phyloP scores from a whole-genome alignment of 2,329 filamentous ascomycete species.

The Ascochyta lentis region DNA sequence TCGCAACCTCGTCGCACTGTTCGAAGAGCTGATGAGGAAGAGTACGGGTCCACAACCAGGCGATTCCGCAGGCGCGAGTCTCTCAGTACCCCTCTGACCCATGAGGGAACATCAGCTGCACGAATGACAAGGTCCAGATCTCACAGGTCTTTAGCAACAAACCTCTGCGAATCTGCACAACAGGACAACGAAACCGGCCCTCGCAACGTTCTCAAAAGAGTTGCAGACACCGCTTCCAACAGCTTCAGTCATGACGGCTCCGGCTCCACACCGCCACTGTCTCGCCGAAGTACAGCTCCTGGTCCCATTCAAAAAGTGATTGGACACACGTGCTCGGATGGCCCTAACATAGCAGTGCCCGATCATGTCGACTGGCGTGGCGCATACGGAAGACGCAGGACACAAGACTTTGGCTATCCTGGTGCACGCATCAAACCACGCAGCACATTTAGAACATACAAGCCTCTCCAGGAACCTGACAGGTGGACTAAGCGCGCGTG shows the following conservation, averaged over 20 bases:
- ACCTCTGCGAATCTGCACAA: neutral
- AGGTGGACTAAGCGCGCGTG: slow-evolving; percentile 39
- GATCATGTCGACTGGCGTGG: slow-evolving; percentile 37
- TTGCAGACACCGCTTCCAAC: slow-evolving; percentile 20
- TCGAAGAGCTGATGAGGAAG: slow-evolving; percentile 27
- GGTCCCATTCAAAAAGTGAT: neutral
- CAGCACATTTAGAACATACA: slow-evolving; percentile 16
- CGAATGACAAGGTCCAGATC: neutral
- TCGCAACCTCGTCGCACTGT: slow-evolving; percentile 27
- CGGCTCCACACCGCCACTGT: slow-evolving; percentile 22
- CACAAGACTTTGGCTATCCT: slow-evolving; percentile 44
- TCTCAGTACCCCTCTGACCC: slow-evolving; percentile 14
- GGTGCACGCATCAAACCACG: slow-evolving; percentile 38
- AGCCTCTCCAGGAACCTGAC: slow-evolving; percentile 28
- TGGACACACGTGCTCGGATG: neutral
- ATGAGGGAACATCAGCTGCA: neutral
- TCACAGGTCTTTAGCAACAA: neutral
- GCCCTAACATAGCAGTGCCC: slow-evolving; percentile 29
- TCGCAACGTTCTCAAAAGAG: neutral
- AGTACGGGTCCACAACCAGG: slow-evolving; percentile 2
- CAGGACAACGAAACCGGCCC: neutral
- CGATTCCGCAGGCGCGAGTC: slow-evolving; percentile 17
- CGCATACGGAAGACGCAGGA: slow-evolving; percentile 41
- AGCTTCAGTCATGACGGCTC: slow-evolving; percentile 36
- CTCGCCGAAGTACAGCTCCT: neutral